Evolutionary conservation across 805 yeast species (phyloP).

Genomic region (Brettanomyces sp.): DNA sequence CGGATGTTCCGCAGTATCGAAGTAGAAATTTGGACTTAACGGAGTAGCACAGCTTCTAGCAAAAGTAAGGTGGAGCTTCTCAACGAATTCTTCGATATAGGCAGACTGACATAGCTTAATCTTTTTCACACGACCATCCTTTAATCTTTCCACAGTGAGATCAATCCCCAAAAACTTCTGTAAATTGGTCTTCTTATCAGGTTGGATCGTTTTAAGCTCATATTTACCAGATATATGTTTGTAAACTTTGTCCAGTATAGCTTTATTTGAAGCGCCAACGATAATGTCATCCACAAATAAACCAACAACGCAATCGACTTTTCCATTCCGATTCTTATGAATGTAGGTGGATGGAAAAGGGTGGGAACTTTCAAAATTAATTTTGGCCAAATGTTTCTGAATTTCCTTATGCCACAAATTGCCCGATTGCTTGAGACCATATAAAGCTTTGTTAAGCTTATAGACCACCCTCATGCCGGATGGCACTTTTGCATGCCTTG

Average conservation of each 20-base stretch:
- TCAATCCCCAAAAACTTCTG: not conserved
- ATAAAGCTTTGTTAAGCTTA: constrained; percentile 3
- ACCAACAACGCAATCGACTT: not conserved
- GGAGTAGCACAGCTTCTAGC: too few species aligned
- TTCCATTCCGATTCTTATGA: not conserved
- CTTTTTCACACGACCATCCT: not conserved
- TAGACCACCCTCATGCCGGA: not conserved
- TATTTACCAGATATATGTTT: too few species aligned
- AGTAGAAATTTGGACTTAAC: too few species aligned
- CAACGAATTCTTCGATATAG: not conserved
- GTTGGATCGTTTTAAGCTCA: not conserved
- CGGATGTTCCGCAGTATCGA: too few species aligned
- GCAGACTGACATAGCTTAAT: not conserved
- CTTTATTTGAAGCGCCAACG: not conserved
- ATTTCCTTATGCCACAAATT: not conserved
- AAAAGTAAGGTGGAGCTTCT: too few species aligned
- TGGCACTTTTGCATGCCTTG: too few species aligned
- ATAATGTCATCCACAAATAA: too few species aligned
- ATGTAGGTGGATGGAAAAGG: not conserved
- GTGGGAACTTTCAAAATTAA: too few species aligned
- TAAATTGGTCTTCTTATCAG: not conserved
- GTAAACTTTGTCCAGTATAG: not conserved
- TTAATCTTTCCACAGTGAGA: not conserved
- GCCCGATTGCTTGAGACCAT: constrained; percentile 3
- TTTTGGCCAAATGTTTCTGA: too few species aligned